Conservation (phyloP, 306 rosid genomes). For the Delonix regia region DNA sequence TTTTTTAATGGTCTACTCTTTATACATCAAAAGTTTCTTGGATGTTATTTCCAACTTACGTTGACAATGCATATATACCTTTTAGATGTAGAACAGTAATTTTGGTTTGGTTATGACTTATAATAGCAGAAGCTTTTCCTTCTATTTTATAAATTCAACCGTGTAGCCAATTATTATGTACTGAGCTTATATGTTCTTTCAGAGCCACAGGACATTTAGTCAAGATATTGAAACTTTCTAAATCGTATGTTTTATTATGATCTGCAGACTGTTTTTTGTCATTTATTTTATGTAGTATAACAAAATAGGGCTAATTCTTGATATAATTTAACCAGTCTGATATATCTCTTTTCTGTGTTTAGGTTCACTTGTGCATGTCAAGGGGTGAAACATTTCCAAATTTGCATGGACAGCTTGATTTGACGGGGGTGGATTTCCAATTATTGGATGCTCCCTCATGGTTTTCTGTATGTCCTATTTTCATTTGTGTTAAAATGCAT, state of each 20-base stretch:
- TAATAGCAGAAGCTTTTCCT: too few species aligned
- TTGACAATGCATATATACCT: too few species aligned
- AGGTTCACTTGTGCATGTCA: slow-evolving; percentile 96
- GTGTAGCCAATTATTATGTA: not conserved
- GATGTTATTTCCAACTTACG: not conserved
- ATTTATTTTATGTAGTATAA: not conserved
- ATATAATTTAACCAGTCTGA: slow-evolving; percentile 30
- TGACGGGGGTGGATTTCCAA: slow-evolving; percentile 80
- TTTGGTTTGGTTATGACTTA: too few species aligned
- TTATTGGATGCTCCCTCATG: slow-evolving; percentile 77
- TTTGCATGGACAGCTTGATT: slow-evolving; percentile 89
- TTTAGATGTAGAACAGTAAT: too few species aligned
- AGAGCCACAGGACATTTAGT: slow-evolving; percentile 14
- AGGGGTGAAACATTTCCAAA: slow-evolving; percentile 86
- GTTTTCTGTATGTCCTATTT: slow-evolving; percentile 70
- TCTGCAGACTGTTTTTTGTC: not conserved
- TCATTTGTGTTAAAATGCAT: slow-evolving; percentile 28
- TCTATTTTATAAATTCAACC: slow-evolving; percentile 16
- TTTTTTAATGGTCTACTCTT: not conserved
- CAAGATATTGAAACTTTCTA: slow-evolving; percentile 14
- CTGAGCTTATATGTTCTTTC: slow-evolving; percentile 18
- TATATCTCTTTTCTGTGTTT: slow-evolving; percentile 35
- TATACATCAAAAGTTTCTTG: not conserved
- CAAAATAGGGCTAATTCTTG: slow-evolving; percentile 6
- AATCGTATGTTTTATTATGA: not conserved